phyloP scores from a whole-genome alignment of 805 yeast genomes.

The Teunomyces barrocoloradensis region DNA sequence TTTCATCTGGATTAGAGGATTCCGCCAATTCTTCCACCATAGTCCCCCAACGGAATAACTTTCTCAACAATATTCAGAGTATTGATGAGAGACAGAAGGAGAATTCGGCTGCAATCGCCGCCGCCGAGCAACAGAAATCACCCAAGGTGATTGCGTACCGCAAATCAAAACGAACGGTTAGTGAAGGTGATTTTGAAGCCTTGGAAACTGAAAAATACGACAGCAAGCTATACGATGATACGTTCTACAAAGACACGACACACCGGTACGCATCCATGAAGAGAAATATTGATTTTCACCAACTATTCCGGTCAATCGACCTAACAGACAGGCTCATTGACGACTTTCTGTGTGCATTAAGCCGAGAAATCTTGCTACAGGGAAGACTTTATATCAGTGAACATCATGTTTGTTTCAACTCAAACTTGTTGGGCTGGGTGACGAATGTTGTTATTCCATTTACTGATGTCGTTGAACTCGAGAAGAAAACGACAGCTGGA shows the following conservation, averaged over 20 bases:
- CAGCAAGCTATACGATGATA: slow-evolving; percentile 52
- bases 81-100: slow-evolving; percentile 3
- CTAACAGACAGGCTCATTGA: slow-evolving; percentile 52
- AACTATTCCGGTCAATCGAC: slow-evolving; percentile 52
- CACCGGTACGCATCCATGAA: slow-evolving; percentile 65
- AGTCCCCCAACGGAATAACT: not conserved
- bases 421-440: slow-evolving; percentile 66
- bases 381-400: slow-evolving; percentile 63
- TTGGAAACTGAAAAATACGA: slow-evolving; percentile 23
- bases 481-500: slow-evolving; percentile 63
- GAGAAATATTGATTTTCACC: slow-evolving; percentile 60
- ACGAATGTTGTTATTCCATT: slow-evolving; percentile 58
- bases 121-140: slow-evolving; percentile 1
- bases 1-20: slow-evolving; percentile 11
- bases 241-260: slow-evolving; percentile 53
- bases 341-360: slow-evolving; percentile 64
- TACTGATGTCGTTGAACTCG: slow-evolving; percentile 60
- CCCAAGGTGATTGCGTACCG: slow-evolving; percentile 42
- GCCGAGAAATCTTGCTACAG: slow-evolving; percentile 63
- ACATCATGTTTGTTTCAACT: slow-evolving; percentile 57
- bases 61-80: slow-evolving; percentile 8
- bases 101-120: slow-evolving; percentile 1
- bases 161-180: slow-evolving; percentile 31
- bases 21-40: not conserved
- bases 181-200: slow-evolving; percentile 21